Conservation (phyloP, 2,329 filamentous ascomycete genomes). For the Hymenoscyphus occultus region DNA sequence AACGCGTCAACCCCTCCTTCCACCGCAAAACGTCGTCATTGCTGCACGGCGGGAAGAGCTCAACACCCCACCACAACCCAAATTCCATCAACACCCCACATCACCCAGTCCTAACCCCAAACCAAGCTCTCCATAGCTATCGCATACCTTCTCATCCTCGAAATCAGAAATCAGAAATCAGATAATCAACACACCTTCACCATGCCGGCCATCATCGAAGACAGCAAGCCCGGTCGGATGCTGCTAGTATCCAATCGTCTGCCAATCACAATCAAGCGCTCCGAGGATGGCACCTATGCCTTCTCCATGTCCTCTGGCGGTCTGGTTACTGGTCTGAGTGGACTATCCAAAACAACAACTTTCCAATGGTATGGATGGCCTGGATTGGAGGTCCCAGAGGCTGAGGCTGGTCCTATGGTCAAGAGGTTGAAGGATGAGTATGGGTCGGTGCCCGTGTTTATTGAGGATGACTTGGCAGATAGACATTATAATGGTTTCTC, state of each 20-base stretch:
- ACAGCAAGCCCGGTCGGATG: conserved; percentile 45
- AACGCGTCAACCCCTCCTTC: background rate
- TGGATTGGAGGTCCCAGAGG: conserved; percentile 83
- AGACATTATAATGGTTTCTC: conserved; percentile 98
- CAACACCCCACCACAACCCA: background rate
- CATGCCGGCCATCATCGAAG: conserved; percentile 31
- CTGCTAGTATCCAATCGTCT: conserved; percentile 92
- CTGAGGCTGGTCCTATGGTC: conserved; percentile 71
- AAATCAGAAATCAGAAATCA: background rate
- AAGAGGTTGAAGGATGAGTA: conserved; percentile 82
- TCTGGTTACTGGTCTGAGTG: conserved; percentile 88
- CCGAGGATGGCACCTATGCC: conserved; percentile 84
- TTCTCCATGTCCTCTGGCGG: conserved; percentile 98
- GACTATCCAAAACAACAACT: conserved; percentile 84
- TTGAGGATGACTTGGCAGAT: conserved; percentile 90
- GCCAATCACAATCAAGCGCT: conserved; percentile 93
- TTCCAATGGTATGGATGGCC: conserved; percentile 99
- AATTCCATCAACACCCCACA: background rate
- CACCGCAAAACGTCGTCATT: background rate
- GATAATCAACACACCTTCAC: background rate
- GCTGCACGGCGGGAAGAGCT: background rate
- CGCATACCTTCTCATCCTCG: background rate
- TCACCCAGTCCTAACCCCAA: background rate
- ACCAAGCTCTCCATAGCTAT: background rate
- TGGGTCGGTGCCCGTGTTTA: conserved; percentile 85